Evolutionary conservation across 2,329 filamentous ascomycete species (phyloP), one percentile per base, ranked within the genome.

Genomic region (Trichophyton verrucosum): DNA sequence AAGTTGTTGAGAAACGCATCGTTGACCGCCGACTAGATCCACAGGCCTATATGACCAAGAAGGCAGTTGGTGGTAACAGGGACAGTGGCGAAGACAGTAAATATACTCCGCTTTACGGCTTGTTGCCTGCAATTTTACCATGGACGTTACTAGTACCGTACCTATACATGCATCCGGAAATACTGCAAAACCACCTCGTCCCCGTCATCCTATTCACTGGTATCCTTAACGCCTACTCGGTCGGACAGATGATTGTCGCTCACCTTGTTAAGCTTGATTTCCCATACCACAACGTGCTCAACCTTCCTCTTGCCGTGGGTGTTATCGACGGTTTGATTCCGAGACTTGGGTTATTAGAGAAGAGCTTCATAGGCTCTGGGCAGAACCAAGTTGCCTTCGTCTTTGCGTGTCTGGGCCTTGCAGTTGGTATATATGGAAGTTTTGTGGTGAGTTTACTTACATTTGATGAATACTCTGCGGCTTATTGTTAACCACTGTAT

Each of bases 181-280:
- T 97, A 69, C 82, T 95, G 64, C 79, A 87, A 73, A 79, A 86
- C 70, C 90, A 97, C 71, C 80, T 96, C 7, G 83, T 99, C 17
- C 91, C 94, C 1, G 97, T 99, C 73, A 81, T 87, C 65, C 80
- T 97, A 72, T 96, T 94, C 72, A 87, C 88, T 47, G 91, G 91
- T 60, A 78, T 97, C 61, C 81, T 96, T 71, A 97, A 97, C 72
- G 91, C 94, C 63, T 97, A 96, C 78, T 89, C 88, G 58, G 92
- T 97, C 61, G 92, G 92, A 5, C 88, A 91, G 73, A 96, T 97
- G 78, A 97, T 97, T 75, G 90, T 89, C 49, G 91, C 91, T 0
- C 94, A 99, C 74, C 80, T 99, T 20, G 90, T 92, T 63, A 88
- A 92, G 75, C 82, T 89, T 47, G 81, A 82, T 11, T 99, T 96